Conservation (phyloP, 768 basidiomycete genomes). For the Crepidotus variabilis region DNA sequence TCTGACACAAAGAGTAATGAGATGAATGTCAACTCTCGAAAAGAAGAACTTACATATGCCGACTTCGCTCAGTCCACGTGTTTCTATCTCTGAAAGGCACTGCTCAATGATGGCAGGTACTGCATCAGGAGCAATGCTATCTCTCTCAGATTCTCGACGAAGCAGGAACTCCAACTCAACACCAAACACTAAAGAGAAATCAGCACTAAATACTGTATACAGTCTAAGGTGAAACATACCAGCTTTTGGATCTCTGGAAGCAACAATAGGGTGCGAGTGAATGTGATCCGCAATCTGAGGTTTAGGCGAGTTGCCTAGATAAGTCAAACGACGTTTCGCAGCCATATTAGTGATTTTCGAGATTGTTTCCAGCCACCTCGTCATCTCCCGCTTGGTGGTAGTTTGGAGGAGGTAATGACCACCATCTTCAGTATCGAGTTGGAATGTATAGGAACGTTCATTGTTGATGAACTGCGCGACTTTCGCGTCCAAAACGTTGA, state of each 20-base stretch:
- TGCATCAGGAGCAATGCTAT: constrained; percentile 47
- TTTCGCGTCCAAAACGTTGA: constrained; percentile 70
- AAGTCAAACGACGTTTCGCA: constrained; percentile 76
- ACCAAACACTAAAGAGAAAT: constrained; percentile 54
- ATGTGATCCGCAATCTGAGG: constrained; percentile 73
- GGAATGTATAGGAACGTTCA: constrained; percentile 79
- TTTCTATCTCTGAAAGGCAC: constrained; percentile 69
- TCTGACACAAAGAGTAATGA: constrained; percentile 36
- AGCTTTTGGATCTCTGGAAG: constrained; percentile 70
- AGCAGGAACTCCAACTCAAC: constrained; percentile 71
- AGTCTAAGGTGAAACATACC: constrained; percentile 40
- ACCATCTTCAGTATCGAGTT: constrained; percentile 83
- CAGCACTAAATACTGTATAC: constrained; percentile 5
- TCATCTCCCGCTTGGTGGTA: constrained; percentile 64
- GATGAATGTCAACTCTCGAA: neutral
- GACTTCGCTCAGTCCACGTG: constrained; percentile 72
- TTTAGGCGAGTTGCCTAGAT: constrained; percentile 73
- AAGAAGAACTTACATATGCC: constrained; percentile 65
- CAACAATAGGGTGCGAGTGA: constrained; percentile 51
- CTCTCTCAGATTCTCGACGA: constrained; percentile 55
- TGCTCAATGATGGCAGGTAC: constrained; percentile 65
- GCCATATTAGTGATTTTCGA: constrained; percentile 66
- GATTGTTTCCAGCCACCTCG: constrained; percentile 75
- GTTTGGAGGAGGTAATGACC: constrained; percentile 81
- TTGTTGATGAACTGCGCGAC: constrained; percentile 73